Evolutionary conservation across 768 basidiomycete genomes (phyloP).

Genomic region (Fomitopsis pulvina): DNA sequence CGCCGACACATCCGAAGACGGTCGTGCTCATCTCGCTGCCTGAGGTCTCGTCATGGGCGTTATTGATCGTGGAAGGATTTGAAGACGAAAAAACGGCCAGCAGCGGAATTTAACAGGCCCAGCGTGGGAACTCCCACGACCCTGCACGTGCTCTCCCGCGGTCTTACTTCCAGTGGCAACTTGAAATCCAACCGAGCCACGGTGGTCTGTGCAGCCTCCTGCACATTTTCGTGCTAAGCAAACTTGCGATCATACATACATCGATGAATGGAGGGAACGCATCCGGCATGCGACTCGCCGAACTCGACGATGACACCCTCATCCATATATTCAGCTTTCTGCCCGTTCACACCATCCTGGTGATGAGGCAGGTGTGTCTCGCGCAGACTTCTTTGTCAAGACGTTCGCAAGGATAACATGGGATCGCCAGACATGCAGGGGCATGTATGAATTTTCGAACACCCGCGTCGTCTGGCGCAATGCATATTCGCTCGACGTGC

Average conservation of each 20-base stretch:
- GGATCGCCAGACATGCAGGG: conserved; percentile 40
- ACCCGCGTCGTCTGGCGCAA: conserved; percentile 53
- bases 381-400: background rate
- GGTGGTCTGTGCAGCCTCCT: no score
- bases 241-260: no score
- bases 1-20: conserved; percentile 36
- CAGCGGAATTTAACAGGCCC: conserved; percentile 4
- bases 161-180: no score
- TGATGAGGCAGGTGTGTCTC: conserved; percentile 15
- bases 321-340: conserved; percentile 30
- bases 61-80: conserved; percentile 23
- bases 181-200: no score
- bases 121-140: no score
- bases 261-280: background rate
- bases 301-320: conserved; percentile 32
- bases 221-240: no score
- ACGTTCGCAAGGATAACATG: background rate
- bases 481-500: conserved; percentile 37
- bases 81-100: background rate
- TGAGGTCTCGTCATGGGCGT: conserved; percentile 41
- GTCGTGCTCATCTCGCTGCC: conserved; percentile 53
- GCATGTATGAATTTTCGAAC: conserved; percentile 36
- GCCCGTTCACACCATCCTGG: conserved; percentile 26
- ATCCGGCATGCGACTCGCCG: background rate
- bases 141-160: no score